A percentile compares a stretch with the other conserved stretches of the same genome.
phyloP scores from a whole-genome alignment of 108 stramenopile genomes.

The Cyclotella distinguenda region DNA sequence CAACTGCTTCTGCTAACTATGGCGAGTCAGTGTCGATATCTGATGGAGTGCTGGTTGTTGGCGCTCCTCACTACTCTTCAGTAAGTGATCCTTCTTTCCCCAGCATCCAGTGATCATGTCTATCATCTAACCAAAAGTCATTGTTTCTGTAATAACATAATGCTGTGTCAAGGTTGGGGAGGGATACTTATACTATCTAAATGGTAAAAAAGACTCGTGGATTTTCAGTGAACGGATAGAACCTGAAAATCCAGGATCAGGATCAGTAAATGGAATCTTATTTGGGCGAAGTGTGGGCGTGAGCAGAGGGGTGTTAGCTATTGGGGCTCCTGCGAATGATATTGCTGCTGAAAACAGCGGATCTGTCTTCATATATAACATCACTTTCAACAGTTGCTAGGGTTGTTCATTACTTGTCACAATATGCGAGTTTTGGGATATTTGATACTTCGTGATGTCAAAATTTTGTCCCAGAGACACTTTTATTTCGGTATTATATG shows the following conservation, averaged over 20 bases:
- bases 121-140: not conserved
- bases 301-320: constrained; percentile 1
- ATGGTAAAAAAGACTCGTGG: not conserved
- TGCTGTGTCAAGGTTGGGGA: not conserved
- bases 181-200: constrained; percentile 8
- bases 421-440: too few relatives aligned
- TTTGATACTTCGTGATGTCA: too few relatives aligned
- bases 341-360: constrained; percentile 10
- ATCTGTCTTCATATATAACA: constrained; percentile 10
- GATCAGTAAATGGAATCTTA: constrained; percentile 2
- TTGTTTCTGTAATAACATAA: not conserved
- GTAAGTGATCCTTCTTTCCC: not conserved
- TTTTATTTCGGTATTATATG: too few relatives aligned
- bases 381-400: constrained; percentile 3
- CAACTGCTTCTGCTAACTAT: not conserved
- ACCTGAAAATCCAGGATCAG: not conserved
- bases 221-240: constrained; percentile 1
- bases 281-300: constrained; percentile 6
- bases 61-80: not conserved
- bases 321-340: constrained; percentile 14
- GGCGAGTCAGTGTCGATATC: constrained; percentile 14
- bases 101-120: not conserved
- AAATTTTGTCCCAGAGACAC: too few relatives aligned
- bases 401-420: too few relatives aligned
- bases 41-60: constrained; percentile 11